Evolutionary conservation across 345 rosid genomes (phyloP).

Genomic region (Tarenaya hassleriana): DNA sequence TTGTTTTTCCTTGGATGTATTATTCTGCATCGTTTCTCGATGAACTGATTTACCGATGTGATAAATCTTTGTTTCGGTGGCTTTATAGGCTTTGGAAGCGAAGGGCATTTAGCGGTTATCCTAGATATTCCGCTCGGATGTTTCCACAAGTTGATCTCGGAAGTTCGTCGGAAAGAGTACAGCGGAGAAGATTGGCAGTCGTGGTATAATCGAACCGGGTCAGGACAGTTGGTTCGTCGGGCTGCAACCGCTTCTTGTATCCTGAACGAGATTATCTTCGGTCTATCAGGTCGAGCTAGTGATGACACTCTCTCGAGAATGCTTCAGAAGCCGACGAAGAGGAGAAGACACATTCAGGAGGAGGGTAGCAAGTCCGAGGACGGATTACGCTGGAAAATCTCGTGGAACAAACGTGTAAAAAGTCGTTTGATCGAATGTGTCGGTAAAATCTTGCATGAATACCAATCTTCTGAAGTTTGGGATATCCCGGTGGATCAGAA

Average conservation of each 20-base stretch:
- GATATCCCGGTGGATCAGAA: slow-evolving; percentile 61
- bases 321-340: slow-evolving; percentile 45
- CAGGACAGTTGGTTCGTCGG: slow-evolving; percentile 73
- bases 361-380: slow-evolving; percentile 22
- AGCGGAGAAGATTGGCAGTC: slow-evolving; percentile 66
- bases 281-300: slow-evolving; percentile 60
- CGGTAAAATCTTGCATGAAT: slow-evolving; percentile 85
- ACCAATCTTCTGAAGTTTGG: slow-evolving; percentile 80
- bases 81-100: slow-evolving; percentile 53
- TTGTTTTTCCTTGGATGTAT: slow-evolving; percentile 29
- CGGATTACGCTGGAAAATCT: slow-evolving; percentile 48
- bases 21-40: slow-evolving; percentile 10
- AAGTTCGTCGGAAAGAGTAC: slow-evolving; percentile 57
- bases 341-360: slow-evolving; percentile 26
- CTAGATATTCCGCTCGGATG: slow-evolving; percentile 67
- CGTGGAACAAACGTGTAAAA: slow-evolving; percentile 39
- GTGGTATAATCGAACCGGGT: slow-evolving; percentile 73
- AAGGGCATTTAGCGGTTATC: slow-evolving; percentile 57
- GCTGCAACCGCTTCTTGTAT: slow-evolving; percentile 79
- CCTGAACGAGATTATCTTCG: slow-evolving; percentile 83
- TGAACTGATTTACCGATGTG: slow-evolving; percentile 26
- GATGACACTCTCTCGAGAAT: slow-evolving; percentile 40
- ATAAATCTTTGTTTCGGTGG: slow-evolving; percentile 27
- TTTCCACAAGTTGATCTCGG: slow-evolving; percentile 59
- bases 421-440: slow-evolving; percentile 56